phyloP scores from a whole-genome alignment of 2,329 filamentous ascomycete species.

The Fusarium luffae region DNA sequence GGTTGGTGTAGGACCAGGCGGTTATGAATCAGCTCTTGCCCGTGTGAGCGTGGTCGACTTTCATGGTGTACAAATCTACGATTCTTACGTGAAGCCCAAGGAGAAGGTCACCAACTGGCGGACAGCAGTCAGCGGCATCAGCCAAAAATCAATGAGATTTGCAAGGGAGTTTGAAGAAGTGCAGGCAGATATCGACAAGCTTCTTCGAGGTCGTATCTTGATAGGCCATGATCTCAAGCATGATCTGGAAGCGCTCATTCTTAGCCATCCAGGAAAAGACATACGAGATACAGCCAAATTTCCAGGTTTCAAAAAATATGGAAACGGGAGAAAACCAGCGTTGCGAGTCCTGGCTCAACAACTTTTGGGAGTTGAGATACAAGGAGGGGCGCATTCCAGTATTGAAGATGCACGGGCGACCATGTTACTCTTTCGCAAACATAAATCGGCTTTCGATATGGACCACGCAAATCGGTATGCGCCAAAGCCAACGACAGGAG shows the following conservation, averaged over 20 bases:
- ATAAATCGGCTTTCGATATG: constrained; percentile 86
- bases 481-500: constrained; percentile 42
- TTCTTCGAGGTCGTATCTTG: constrained; percentile 77
- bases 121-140: constrained; percentile 85
- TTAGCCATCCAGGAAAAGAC: constrained; percentile 82
- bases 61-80: constrained; percentile 91
- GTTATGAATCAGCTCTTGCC: constrained; percentile 80
- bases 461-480: constrained; percentile 78
- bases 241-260: constrained; percentile 77
- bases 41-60: constrained; percentile 93
- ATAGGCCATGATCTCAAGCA: constrained; percentile 88
- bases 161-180: constrained; percentile 81
- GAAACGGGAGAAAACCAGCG: constrained; percentile 74
- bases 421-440: constrained; percentile 86
- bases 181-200: constrained; percentile 74
- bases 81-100: constrained; percentile 86
- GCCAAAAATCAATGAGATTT: constrained; percentile 74
- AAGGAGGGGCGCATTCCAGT: constrained; percentile 72
- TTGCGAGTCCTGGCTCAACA: constrained; percentile 68
- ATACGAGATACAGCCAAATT: constrained; percentile 88
- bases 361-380: constrained; percentile 70
- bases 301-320: constrained; percentile 76
- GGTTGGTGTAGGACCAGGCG: constrained; percentile 84
- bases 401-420: constrained; percentile 85
- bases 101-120: constrained; percentile 90